A percentile compares a stretch with the other conserved stretches of the same genome.
Evolutionary conservation across 2,329 filamentous ascomycete species (phyloP).

Genomic region (Ceratocystis smalleyi): DNA sequence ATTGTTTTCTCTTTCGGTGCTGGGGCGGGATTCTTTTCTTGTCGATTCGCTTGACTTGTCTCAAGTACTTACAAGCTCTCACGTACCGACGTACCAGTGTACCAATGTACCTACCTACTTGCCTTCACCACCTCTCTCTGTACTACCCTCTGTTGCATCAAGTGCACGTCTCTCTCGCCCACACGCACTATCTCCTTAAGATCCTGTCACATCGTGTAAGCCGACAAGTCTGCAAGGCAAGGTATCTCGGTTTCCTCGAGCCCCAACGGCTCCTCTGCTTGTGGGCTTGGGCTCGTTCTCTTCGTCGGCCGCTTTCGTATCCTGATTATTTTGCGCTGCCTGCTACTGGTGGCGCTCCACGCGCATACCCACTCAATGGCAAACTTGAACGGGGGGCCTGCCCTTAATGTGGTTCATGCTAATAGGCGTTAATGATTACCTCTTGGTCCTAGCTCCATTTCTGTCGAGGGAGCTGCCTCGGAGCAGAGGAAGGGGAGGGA

Average conservation of each 20-base stretch:
- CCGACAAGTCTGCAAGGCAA: background rate
- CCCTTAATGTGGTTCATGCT: too few relatives aligned
- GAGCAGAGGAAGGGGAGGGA: background rate
- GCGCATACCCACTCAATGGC: too few relatives aligned
- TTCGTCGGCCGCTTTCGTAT: background rate
- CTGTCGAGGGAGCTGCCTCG: background rate
- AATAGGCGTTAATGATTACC: background rate
- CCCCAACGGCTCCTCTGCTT: background rate
- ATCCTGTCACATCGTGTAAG: background rate
- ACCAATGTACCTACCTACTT: background rate
- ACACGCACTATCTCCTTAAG: too few relatives aligned
- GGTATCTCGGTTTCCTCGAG: background rate
- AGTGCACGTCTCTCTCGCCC: background rate
- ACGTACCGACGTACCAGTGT: background rate
- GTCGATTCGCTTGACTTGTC: too few relatives aligned
- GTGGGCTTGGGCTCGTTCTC: background rate
- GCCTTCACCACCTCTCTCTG: background rate
- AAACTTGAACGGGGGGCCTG: too few relatives aligned
- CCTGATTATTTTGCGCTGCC: background rate
- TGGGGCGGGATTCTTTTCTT: too few relatives aligned
- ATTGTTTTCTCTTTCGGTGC: slow-evolving; percentile 1
- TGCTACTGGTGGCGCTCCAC: too few relatives aligned
- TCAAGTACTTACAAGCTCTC: background rate
- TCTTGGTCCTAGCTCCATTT: background rate
- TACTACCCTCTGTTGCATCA: background rate